phyloP scores from a whole-genome alignment of 2,329 filamentous ascomycete species.

The Tympanopsis confertula region DNA sequence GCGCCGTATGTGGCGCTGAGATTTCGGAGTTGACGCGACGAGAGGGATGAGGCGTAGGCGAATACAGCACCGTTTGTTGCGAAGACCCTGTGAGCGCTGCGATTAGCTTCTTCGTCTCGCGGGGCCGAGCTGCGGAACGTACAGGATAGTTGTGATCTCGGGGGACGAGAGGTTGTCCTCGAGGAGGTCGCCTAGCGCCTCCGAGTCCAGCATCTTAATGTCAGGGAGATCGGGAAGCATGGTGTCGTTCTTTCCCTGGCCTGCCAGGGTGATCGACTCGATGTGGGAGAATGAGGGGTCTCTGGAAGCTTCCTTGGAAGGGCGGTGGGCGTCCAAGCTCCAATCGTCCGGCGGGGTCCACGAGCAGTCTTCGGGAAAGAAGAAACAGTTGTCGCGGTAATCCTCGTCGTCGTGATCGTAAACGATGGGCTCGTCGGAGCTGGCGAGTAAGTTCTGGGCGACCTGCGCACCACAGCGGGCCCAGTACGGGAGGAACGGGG shows the following conservation, averaged over 20 bases:
- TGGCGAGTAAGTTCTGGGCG: conserved; percentile 24
- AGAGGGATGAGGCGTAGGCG: conserved; percentile 23
- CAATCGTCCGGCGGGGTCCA: conserved; percentile 20
- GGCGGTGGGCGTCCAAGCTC: conserved; percentile 12
- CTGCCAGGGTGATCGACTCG: conserved; percentile 2
- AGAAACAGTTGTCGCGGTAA: conserved; percentile 26
- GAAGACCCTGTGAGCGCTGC: conserved; percentile 18
- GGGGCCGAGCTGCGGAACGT: conserved; percentile 3
- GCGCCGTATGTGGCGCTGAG: conserved; percentile 27
- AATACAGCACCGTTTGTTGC: conserved; percentile 28
- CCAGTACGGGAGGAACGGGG: conserved; percentile 22
- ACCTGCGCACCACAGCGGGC: conserved; percentile 20
- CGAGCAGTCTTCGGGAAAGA: conserved; percentile 27
- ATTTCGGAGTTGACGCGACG: conserved; percentile 24
- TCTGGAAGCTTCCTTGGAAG: no score
- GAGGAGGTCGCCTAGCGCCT: conserved; percentile 23
- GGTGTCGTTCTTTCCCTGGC: conserved; percentile 10
- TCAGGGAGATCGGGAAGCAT: conserved; percentile 26
- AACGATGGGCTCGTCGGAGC: conserved; percentile 23
- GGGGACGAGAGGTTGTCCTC: conserved; percentile 27
- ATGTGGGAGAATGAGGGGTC: background rate
- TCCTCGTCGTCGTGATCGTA: conserved; percentile 27
- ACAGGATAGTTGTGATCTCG: conserved; percentile 28
- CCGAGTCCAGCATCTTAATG: conserved; percentile 27
- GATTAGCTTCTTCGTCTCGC: background rate